phyloP scores from a whole-genome alignment of 176 grass and related monocot species.

The Puya raimondii region DNA sequence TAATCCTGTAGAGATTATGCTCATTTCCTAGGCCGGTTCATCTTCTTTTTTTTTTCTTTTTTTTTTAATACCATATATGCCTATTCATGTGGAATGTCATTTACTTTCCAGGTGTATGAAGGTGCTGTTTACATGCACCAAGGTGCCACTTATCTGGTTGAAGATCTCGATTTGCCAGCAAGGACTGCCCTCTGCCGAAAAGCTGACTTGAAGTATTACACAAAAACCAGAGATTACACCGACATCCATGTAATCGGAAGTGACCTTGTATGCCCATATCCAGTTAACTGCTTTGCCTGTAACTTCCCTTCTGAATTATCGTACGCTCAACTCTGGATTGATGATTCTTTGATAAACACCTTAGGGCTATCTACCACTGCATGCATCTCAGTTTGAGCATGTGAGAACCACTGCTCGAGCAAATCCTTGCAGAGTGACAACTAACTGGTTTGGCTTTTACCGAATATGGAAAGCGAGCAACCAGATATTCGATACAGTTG shows the following conservation, averaged over 20 bases:
- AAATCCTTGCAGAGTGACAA: conserved; percentile 77
- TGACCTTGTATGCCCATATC: conserved; percentile 58
- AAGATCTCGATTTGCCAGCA: conserved; percentile 52
- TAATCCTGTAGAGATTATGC: too few species aligned
- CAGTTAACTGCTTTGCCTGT: conserved; percentile 11
- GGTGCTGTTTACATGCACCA: conserved; percentile 97
- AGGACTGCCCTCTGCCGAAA: conserved; percentile 75
- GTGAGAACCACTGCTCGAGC: conserved; percentile 70
- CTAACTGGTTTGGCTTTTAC: conserved; percentile 97
- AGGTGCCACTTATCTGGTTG: conserved; percentile 74
- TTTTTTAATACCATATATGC: background rate
- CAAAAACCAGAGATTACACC: conserved; percentile 87
- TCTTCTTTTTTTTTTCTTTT: background rate
- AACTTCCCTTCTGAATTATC: background rate
- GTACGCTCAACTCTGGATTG: background rate
- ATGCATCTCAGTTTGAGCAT: conserved; percentile 23
- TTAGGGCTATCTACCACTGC: conserved; percentile 55
- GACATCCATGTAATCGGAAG: conserved; percentile 65
- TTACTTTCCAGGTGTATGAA: conserved; percentile 61
- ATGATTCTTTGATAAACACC: background rate
- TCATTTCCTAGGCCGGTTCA: too few species aligned
- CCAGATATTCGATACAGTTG: conserved; percentile 57
- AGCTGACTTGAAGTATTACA: conserved; percentile 97
- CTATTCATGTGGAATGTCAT: background rate
- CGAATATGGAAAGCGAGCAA: conserved; percentile 70